Evolutionary conservation across 805 yeast species (phyloP).

Genomic region (Suhomyces faveliae): DNA sequence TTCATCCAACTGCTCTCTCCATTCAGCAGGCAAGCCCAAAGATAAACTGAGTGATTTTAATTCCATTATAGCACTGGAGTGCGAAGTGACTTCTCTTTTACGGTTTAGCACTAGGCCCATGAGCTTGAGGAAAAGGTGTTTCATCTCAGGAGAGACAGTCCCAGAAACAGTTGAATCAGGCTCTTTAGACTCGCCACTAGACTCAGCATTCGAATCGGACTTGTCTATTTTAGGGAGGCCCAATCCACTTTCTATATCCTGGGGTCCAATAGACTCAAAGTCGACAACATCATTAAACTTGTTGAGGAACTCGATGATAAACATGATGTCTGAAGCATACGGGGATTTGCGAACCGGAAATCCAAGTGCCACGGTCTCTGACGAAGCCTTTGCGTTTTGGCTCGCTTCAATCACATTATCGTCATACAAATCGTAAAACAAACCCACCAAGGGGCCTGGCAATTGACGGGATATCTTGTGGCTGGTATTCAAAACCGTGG

Average conservation of each 20-base stretch:
- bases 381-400: slow-evolving; percentile 13
- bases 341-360: slow-evolving; percentile 25
- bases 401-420: slow-evolving; percentile 27
- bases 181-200: background rate
- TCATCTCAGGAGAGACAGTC: slow-evolving; percentile 34
- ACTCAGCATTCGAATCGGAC: too few species aligned
- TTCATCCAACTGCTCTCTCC: slow-evolving; percentile 26
- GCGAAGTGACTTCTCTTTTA: slow-evolving; percentile 25
- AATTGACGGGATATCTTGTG: slow-evolving; percentile 31
- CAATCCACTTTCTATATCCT: slow-evolving; percentile 36
- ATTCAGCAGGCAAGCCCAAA: slow-evolving; percentile 40
- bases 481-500: slow-evolving; percentile 31
- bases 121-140: slow-evolving; percentile 29
- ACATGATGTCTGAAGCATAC: slow-evolving; percentile 34
- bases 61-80: slow-evolving; percentile 32
- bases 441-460: slow-evolving; percentile 40
- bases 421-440: slow-evolving; percentile 37
- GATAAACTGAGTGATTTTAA: slow-evolving; percentile 24
- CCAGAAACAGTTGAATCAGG: too few species aligned
- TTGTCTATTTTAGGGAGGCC: slow-evolving; percentile 18
- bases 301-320: slow-evolving; percentile 29
- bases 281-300: slow-evolving; percentile 29
- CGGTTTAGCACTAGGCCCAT: slow-evolving; percentile 37
- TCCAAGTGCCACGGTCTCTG: slow-evolving; percentile 36
- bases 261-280: slow-evolving; percentile 32